These are phyloP conservation scores for Metschnikowia hibisci DNA, from an alignment of 805 yeast genomes.

Conservation along the genomic window DNA sequence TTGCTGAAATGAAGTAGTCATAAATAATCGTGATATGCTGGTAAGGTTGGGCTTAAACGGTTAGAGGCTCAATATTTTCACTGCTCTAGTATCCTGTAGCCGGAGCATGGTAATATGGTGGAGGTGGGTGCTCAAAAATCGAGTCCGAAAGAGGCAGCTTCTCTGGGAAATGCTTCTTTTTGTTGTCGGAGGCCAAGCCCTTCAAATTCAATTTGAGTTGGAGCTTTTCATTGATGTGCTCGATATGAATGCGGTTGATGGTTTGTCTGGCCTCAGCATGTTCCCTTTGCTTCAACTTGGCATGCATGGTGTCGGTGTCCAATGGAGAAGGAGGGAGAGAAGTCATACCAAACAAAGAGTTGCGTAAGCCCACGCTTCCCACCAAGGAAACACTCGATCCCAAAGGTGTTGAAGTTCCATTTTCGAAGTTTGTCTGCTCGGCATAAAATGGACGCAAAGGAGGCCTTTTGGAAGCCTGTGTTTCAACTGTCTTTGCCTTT, in stretches of 20 bases:
- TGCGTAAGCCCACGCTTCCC: conserved; percentile 40
- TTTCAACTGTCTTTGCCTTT: conserved; percentile 1
- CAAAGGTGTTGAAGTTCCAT: conserved; percentile 13
- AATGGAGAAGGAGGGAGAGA: conserved; percentile 29
- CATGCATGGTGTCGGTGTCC: conserved; percentile 11
- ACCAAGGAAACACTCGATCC: conserved; percentile 21
- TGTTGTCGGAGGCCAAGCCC: not conserved
- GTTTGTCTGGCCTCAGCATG: conserved; percentile 26
- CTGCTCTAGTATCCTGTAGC: conserved; percentile 10
- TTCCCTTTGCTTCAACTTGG: conserved; percentile 5
- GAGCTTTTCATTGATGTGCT: conserved; percentile 24
- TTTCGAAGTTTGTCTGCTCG: not conserved
- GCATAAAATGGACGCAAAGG: conserved; percentile 6
- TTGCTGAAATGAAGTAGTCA: conserved; percentile 3
- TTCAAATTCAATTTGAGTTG: conserved; percentile 7
- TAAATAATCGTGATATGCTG: not conserved
- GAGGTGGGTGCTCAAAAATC: conserved; percentile 16
- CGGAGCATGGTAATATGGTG: conserved; percentile 19
- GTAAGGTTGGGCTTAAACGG: not conserved
- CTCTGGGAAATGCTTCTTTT: conserved; percentile 2
- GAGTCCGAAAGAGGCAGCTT: conserved; percentile 2
- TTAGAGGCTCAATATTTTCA: not conserved
- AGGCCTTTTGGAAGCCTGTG: conserved; percentile 6
- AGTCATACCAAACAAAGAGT: conserved; percentile 31
- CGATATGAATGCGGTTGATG: conserved; percentile 27